These are phyloP conservation scores for Suhomyces taliae DNA, from an alignment of 1,139 yeast genomes.

Conservation along the genomic window DNA sequence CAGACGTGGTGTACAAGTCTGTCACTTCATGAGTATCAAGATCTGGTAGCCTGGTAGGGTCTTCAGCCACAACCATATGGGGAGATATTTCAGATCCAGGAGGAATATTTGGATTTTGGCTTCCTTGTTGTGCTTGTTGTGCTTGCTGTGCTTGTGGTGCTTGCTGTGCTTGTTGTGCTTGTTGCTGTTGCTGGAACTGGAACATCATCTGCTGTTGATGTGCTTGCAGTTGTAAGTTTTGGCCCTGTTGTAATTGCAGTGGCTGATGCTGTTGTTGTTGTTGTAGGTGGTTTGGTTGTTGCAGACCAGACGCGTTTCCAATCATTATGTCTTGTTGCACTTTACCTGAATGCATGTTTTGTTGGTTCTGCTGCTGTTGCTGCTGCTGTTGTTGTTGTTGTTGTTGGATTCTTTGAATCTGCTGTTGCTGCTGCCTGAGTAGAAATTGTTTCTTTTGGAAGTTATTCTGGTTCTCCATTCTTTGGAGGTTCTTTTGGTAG, in stretches of 20 bases:
- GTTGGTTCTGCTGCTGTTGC: constrained; percentile 5
- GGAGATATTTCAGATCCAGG: constrained; percentile 3
- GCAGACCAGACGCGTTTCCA: background rate
- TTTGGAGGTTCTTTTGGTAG: constrained; percentile 25
- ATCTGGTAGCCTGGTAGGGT: background rate
- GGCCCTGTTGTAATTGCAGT: constrained; percentile 6
- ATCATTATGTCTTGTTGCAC: background rate
- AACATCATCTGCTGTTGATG: constrained; percentile 1
- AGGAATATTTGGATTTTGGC: background rate
- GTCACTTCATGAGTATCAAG: background rate
- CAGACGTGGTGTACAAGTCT: background rate
- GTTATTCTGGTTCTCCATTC: constrained; percentile 30
- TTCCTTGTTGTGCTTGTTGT: background rate
- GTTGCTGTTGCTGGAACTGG: constrained; percentile 1
- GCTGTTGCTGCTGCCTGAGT: constrained; percentile 20
- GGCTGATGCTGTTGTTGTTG: constrained; percentile 2
- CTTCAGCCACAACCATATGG: constrained; percentile 2
- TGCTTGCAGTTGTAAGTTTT: constrained; percentile 1
- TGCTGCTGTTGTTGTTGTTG: constrained; percentile 14
- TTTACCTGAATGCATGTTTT: background rate
- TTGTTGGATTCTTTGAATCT: constrained; percentile 7
- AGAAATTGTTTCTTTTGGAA: constrained; percentile 26
- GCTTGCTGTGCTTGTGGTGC: constrained; percentile 3
- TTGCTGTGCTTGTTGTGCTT: constrained; percentile 3
- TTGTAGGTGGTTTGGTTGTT: background rate